Percentiles rank a stretch among this genome's conserved stretches.
Evolutionary conservation across 176 grass and related monocot species (phyloP).

Genomic region (Puya raimondii): DNA sequence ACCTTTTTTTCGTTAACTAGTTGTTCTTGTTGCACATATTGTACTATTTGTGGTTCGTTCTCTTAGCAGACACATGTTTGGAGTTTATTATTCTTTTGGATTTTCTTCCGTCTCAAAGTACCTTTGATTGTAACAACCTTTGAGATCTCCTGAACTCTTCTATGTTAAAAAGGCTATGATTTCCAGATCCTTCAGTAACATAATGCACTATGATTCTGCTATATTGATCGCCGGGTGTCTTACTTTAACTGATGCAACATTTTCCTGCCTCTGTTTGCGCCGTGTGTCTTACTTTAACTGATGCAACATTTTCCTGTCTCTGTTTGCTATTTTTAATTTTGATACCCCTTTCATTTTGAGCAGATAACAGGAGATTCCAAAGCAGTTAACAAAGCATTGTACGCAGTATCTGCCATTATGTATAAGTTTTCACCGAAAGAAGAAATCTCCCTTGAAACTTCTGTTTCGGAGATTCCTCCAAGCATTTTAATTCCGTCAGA

Average conservation of each 20-base stretch:
- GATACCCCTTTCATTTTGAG: slow-evolving; percentile 21
- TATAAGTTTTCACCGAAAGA: slow-evolving; percentile 82
- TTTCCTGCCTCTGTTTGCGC: not conserved
- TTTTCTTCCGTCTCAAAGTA: no score
- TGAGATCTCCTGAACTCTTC: no score
- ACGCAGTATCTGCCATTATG: slow-evolving; percentile 73
- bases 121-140: no score
- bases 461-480: slow-evolving; percentile 49
- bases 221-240: no score
- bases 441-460: slow-evolving; percentile 72
- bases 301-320: slow-evolving; percentile 13
- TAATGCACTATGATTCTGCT: no score
- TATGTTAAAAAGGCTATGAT: no score
- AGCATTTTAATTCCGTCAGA: slow-evolving; percentile 84
- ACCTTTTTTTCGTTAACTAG: no score
- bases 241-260: not conserved
- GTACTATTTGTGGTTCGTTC: no score
- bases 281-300: not conserved
- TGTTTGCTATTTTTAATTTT: slow-evolving; percentile 17
- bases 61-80: no score
- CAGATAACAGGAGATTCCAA: slow-evolving; percentile 76
- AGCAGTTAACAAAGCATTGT: slow-evolving; percentile 70
- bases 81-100: no score
- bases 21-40: no score
- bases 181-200: no score